phyloP scores from a whole-genome alignment of 345 rosid genomes.

The Hibiscus tridactylites region DNA sequence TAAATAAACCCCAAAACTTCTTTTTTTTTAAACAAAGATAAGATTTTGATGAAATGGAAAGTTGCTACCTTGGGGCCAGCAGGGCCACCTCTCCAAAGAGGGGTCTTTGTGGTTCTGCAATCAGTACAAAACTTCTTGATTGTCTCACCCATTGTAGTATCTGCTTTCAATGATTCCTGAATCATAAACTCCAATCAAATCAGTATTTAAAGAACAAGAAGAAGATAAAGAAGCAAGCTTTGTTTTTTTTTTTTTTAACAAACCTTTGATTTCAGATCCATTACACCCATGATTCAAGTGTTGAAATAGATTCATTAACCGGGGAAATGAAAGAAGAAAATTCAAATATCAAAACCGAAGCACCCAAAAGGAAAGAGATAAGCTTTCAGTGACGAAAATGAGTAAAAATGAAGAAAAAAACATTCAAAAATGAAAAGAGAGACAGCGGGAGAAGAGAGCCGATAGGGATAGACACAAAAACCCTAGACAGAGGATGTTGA shows the following conservation, averaged over 20 bases:
- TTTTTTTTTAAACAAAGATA: too few species aligned
- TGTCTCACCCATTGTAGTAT: conserved; percentile 14
- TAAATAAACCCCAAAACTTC: too few species aligned
- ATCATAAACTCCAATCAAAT: not conserved
- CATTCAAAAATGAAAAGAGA: too few species aligned
- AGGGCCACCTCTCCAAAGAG: conserved; percentile 92
- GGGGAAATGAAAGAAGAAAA: not conserved
- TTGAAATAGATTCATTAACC: not conserved
- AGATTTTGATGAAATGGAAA: too few species aligned
- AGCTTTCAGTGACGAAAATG: not conserved
- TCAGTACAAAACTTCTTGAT: conserved; percentile 46
- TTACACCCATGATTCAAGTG: conserved; percentile 9
- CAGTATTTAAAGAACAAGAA: not conserved
- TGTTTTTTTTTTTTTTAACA: not conserved
- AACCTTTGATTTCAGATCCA: conserved; percentile 22
- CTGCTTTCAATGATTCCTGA: conserved; percentile 22
- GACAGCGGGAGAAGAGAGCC: too few species aligned
- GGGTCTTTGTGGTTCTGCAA: conserved; percentile 74
- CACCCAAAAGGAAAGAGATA: not conserved
- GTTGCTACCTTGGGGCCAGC: conserved; percentile 65
- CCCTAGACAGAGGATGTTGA: too few species aligned
- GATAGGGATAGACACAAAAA: too few species aligned
- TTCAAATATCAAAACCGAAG: not conserved
- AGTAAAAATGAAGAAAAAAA: too few species aligned
- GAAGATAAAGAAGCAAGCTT: not conserved